Evolutionary conservation across 2,329 filamentous ascomycete species (phyloP), one percentile per base, ranked within the genome.

Genomic region (Fusarium algeriense): DNA sequence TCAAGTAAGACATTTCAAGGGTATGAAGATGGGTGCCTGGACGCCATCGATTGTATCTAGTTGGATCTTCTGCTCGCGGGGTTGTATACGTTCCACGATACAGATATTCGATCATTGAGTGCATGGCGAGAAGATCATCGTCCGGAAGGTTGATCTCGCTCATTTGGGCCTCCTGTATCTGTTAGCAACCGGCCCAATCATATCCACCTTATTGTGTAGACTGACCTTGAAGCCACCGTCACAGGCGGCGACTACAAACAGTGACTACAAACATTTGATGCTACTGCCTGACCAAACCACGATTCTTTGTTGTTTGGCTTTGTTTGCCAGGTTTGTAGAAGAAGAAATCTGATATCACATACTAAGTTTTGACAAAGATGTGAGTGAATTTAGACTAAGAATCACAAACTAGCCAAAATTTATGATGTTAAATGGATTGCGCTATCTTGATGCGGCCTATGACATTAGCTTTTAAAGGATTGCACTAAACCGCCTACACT

Each of bases 401-500:
- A 35, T 50, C 7, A 14, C 17, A 5, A 3, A 5, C 38, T 20
- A 7, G 7, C n/a, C 20, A 43, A 11, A 11, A 14, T 30, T 30
- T 6, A 30, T 30, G 28, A 9, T 9, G 9, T 30, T 49, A 2
- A 0, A 5, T 19, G 2, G 6, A 14, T 7, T 50, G 3, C 15
- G 6, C 15, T 14, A 14, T 50, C 4, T 35, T 5, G 15, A 19
- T 9, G 1, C 7, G 11, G 7, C 4, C 3, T 7, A 14, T 35
- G 15, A 4, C 2, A 11, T 23, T 26, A 11, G 1, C 7, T 0
- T 10, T 26, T 11, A n/a, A n/a, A 34, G 1, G 0, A 19, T 7
- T 35, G 6, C 12, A 1, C 3, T 4, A 8, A 0, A 17, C 3
- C 10, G 7, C 15, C 12, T 13, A 6, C 14, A 1, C 1, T 4